Conservation (phyloP, 2,329 filamentous ascomycete genomes). For the Massarina eburnea region DNA sequence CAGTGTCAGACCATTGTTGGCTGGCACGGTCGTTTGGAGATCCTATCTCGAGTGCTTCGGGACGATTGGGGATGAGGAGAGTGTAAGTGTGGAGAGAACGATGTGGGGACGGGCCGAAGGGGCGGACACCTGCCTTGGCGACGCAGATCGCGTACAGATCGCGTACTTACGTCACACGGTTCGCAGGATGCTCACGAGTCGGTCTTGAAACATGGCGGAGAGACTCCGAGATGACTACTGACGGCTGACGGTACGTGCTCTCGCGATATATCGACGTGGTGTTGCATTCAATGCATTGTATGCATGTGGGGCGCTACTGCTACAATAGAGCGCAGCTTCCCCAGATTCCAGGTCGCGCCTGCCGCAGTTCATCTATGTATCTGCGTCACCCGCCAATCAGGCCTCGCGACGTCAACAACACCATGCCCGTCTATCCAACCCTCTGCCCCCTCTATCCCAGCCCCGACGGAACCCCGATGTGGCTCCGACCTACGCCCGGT, state of each 20-base stretch:
- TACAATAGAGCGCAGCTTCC: too few species aligned
- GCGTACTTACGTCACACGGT: conserved; percentile 5
- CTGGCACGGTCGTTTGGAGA: conserved; percentile 20
- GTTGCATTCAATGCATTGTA: conserved; percentile 6
- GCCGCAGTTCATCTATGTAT: conserved; percentile 5
- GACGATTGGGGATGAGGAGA: conserved; percentile 14
- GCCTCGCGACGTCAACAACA: not conserved
- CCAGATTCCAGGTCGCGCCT: conserved; percentile 4
- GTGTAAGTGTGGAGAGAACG: conserved; percentile 24
- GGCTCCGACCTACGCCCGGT: conserved; percentile 22
- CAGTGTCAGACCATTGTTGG: conserved; percentile 13
- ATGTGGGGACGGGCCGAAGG: conserved; percentile 19
- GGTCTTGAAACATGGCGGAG: not conserved
- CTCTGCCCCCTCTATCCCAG: too few species aligned
- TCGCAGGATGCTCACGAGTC: conserved; percentile 16
- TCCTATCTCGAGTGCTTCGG: conserved; percentile 1
- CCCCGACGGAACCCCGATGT: not conserved
- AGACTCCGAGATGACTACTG: not conserved
- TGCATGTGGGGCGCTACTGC: conserved; percentile 16
- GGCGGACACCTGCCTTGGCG: not conserved
- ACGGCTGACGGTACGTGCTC: not conserved
- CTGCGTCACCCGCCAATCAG: conserved; percentile 1
- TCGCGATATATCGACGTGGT: conserved; percentile 9
- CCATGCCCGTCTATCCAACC: not conserved
- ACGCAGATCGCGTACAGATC: conserved; percentile 1